Evolutionary conservation across 1,284 basidiomycete species (phyloP), one percentile per base, ranked within the genome.

Genomic region (Ceratobasidium sp.): DNA sequence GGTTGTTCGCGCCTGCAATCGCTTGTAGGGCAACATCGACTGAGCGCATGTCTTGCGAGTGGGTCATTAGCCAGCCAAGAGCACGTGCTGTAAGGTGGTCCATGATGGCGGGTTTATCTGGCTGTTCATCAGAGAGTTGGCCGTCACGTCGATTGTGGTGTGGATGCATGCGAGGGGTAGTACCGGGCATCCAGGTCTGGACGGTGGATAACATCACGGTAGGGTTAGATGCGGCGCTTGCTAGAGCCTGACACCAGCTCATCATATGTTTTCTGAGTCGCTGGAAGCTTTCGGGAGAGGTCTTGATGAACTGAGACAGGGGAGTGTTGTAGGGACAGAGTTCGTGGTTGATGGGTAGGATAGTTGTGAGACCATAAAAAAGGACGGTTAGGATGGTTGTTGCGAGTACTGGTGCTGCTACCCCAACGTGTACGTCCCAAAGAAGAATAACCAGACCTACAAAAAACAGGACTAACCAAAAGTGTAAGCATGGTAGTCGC

Each of bases 1-100:
- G 64, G 32, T 52, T 41, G 23, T 69, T 52, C 38, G 64, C 64
- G 16, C 64, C 64, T 8, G 64, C 64, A 30, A 69, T 69, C 16
- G 64, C 50, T 57, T 69, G 64, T 5, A 69, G 52, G 8, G 64
- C 64, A 14, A 41, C 18, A 26, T 69, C 64, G 16, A 69, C 43
- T 11, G 64, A 69, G 21, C 64, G 64, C 4, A 28, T 57, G 26
- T 69, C 64, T 69, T 69, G 50, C 18, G 64, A 69, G n/a, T 69
- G 55, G 32, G 50, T 52, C 8, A 69, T 35, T 1, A 69, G 41
- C 64, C 64, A 69, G 35, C 64, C 23, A 21, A 69, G 14, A 41
- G 64, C 50, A 6, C 64, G 50, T 26, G 50, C 57, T 18, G 64
- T 55, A 16, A 69, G 52, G 35, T 57, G 32, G n/a, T 69, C 64